Base-by-base conservation (phyloP, 257 asterid genomes). In the Solanum chmielewskii region DNA sequence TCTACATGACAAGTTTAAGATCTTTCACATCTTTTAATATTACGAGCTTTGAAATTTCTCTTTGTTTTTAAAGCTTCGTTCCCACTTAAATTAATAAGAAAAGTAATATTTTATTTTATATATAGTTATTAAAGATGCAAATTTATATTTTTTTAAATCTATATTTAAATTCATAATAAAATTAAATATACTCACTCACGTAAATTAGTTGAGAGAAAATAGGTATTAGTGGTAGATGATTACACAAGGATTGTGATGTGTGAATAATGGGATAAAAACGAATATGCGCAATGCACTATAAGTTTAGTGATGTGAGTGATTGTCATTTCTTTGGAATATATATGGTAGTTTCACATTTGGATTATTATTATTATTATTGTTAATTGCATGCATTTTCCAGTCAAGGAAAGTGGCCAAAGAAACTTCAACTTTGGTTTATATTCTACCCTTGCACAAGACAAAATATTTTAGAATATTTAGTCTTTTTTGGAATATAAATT, bases 351-450 rank as follows among this genome's bases (percentile, higher is more conserved):
- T 44, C 62, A 39, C 39, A 44, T 77, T 77, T 77, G 62, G 83
- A 77, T 42, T 71, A 76, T 76, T 77, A 45, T 76, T 77, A 45
- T 76, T 77, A 41, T 21, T 69, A 13, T 42, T 78, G 39, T 35
- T 37, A 37, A 80, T 80, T 80, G 42, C 44, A 47, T 80, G 60
- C 44, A 80, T 29, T 80, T 44, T 29, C 85, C 11, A 69, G 92
- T 91, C 93, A 91, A 90, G 88, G 59, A 86, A 91, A 84, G 90
- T 44, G 87, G 90, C 90, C 92, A 60, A 87, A 20, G 56, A 15
- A 35, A 31, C 29, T 60, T 49, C 15, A 31, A 60, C 37, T 69
- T 60, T 52, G n/a, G 52, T 69, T 37, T 70, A 74, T 78, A 87
- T 85, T 81, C 86, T 84, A 80, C 69, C 69, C 85, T 70, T 78